These are phyloP conservation scores for Syncephalis plumigaleata DNA, from an alignment of 371 early-diverging fungal species.

Conservation along the genomic window DNA sequence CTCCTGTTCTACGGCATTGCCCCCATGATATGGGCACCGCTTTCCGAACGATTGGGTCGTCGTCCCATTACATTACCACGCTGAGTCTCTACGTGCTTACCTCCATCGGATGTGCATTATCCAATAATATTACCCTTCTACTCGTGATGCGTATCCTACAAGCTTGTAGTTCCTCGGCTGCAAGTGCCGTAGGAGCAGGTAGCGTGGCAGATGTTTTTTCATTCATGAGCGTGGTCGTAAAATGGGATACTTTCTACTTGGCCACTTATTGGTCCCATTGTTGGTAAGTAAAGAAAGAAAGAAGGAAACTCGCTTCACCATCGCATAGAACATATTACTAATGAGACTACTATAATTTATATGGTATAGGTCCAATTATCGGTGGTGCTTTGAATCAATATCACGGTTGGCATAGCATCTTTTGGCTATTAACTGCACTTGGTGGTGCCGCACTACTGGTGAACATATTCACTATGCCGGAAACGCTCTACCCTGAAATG, in stretches of 20 bases:
- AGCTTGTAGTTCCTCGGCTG: constrained; percentile 48
- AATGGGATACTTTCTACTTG: constrained; percentile 35
- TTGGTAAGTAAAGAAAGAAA: constrained; percentile 10
- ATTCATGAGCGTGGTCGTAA: constrained; percentile 28
- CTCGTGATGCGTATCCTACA: constrained; percentile 44
- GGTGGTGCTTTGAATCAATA: constrained; percentile 27
- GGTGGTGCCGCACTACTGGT: constrained; percentile 31
- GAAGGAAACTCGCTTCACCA: no score
- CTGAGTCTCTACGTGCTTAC: constrained; percentile 31
- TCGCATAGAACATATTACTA: no score
- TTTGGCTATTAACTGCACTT: constrained; percentile 37
- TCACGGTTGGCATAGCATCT: constrained; percentile 43
- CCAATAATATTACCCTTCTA: constrained; percentile 28
- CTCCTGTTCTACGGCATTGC: constrained; percentile 34
- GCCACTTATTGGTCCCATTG: constrained; percentile 34
- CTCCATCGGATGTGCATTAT: constrained; percentile 42
- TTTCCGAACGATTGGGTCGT: constrained; percentile 47
- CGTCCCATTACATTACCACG: constrained; percentile 38
- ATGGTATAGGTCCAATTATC: constrained; percentile 23
- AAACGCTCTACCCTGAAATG: constrained; percentile 17
- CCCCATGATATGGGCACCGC: constrained; percentile 46
- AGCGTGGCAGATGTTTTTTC: constrained; percentile 31
- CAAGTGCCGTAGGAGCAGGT: constrained; percentile 55
- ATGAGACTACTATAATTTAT: no score
- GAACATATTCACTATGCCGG: constrained; percentile 42